Conservation (phyloP, 129 eudicot species). For the Lonicera japonica region DNA sequence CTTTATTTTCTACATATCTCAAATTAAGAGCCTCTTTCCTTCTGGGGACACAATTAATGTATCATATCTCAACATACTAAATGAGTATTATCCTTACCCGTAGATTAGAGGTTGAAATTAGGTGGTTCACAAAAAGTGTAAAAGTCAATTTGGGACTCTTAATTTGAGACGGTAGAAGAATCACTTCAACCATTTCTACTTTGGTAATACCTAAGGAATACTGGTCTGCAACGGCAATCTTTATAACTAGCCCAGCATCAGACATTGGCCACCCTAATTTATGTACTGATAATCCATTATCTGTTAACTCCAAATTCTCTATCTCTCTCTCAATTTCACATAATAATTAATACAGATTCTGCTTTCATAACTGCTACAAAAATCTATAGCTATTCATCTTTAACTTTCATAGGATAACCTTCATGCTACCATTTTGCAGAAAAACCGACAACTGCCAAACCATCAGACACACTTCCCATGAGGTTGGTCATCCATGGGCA, state of each 20-base stretch:
- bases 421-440: slow-evolving; percentile 34
- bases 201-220: neutral
- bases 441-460: slow-evolving; percentile 22
- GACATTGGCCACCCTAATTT: neutral
- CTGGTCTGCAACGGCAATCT: neutral
- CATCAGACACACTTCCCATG: slow-evolving; percentile 21
- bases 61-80: too few relatives aligned
- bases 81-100: too few relatives aligned
- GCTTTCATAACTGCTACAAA: neutral
- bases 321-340: neutral
- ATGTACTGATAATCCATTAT: too few relatives aligned
- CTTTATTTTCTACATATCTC: too few relatives aligned
- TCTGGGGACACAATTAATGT: too few relatives aligned
- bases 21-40: too few relatives aligned
- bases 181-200: too few relatives aligned
- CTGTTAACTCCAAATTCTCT: too few relatives aligned
- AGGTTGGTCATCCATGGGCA: slow-evolving; percentile 73
- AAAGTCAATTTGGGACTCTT: too few relatives aligned
- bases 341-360: neutral
- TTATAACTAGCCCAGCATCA: neutral
- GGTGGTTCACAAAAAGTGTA: too few relatives aligned
- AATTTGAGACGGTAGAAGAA: too few relatives aligned
- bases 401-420: neutral
- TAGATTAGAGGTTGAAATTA: too few relatives aligned
- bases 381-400: neutral